Evolutionary conservation across 495 filamentous ascomycete species (phyloP), one percentile per base, ranked within the genome.

Genomic region (Aspergillus bridgeri): DNA sequence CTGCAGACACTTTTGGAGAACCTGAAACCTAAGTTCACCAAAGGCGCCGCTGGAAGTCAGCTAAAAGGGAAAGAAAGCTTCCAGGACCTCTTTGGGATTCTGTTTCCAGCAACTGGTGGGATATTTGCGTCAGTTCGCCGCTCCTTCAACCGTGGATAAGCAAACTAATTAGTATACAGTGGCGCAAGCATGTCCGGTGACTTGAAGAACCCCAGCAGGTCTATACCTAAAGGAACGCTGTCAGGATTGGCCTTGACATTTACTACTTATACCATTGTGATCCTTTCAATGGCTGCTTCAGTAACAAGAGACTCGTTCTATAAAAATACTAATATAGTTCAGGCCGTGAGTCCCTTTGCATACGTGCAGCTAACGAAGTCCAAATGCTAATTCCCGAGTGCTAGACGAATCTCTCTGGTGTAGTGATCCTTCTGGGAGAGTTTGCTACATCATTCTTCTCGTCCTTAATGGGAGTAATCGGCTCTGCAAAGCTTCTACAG

Each of bases 121-220:
- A 86, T 86, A 17, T 86, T 86, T 65, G 83, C 83, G 79, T 83
- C 72, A 70, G 81, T 78, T 46, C 11, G 20, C 21, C 9, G 22
- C 13, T 15, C 7, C 20, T 33, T 29, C 2, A 2, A 38, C 46
- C 2, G 17, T 29, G 18, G 48, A 25, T n/a, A 23, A 52, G 47
- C 15, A 66, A 9, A 54, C 69, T 75, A 42, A 74, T 52, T 20
- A 24, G 60, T 21, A 42, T 51, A 48, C 25, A 82, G 80, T 29
- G 90, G 90, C n/a, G 90, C 90, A 3, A 91, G 88, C 59, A 95
- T 96, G 91, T 94, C 90, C 9, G 91, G 91, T 3, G 90, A 96
- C 69, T 66, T 96, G 43, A 86, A 81, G 57, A 86, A 92, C 56
- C 90, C 91, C 6, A 92, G 89, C 78, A 91, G 88, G 63, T 82